Evolutionary conservation across 1,284 basidiomycete species (phyloP).

Genomic region (Albatrellus sp.): DNA sequence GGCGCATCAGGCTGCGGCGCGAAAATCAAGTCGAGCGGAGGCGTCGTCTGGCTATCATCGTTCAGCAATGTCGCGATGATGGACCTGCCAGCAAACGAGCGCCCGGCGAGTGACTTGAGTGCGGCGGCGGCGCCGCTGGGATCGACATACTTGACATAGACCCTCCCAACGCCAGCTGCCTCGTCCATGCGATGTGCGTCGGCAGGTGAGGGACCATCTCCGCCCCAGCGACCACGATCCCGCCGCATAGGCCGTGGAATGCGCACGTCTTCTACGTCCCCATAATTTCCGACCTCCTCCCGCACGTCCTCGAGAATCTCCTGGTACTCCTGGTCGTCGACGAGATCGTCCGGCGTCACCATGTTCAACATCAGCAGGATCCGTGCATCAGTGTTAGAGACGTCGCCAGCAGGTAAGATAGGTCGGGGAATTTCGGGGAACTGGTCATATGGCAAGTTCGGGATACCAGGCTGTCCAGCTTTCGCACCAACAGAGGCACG

Average conservation of each 20-base stretch:
- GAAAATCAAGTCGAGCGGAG: constrained; percentile 67
- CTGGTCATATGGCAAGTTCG: constrained; percentile 51
- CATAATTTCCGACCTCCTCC: constrained; percentile 83
- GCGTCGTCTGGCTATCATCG: constrained; percentile 73
- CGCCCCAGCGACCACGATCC: constrained; percentile 73
- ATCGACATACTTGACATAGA: constrained; percentile 78
- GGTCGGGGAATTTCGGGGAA: constrained; percentile 70
- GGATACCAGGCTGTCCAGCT: constrained; percentile 50
- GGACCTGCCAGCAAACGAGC: constrained; percentile 85
- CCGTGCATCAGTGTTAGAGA: constrained; percentile 46
- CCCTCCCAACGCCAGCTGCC: constrained; percentile 84
- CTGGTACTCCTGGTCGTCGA: constrained; percentile 84
- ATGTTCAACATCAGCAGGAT: constrained; percentile 98
- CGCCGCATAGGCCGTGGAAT: constrained; percentile 84
- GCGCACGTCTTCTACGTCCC: constrained; percentile 73
- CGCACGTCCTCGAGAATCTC: constrained; percentile 94
- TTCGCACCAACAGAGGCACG: constrained; percentile 89
- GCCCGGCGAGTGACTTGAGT: constrained; percentile 76
- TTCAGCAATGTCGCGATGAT: constrained; percentile 74
- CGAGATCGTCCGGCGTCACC: constrained; percentile 90
- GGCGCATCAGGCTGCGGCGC: constrained; percentile 72
- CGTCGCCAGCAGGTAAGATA: constrained; percentile 71
- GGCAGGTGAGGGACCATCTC: constrained; percentile 46
- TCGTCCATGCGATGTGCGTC: constrained; percentile 68
- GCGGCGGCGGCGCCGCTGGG: constrained; percentile 54